Evolutionary conservation across 768 basidiomycete species (phyloP), one percentile per base, ranked within the genome.

Genomic region (Russula dissimulans): DNA sequence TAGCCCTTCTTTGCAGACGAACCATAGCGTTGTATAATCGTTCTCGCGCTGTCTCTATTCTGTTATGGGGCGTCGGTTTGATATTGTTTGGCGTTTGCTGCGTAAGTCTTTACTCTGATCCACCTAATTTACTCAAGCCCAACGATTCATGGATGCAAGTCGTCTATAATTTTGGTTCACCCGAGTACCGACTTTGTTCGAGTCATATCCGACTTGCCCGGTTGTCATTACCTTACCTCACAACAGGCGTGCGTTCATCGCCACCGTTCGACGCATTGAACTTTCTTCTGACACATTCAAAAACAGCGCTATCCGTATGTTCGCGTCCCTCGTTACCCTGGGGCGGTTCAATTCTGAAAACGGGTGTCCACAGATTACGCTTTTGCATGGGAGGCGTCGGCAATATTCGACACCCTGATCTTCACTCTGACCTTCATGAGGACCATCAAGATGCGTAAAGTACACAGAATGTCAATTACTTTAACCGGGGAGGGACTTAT

Each of bases 21-120:
- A 78, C 78, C 53, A 78, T 76, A 58, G 81, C 82, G 5, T 67
- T 84, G 14, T 83, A 81, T 57, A 69, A 72, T 11, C 67, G 76
- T 39, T 76, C 75, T 18, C 61, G 71, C 46, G 70, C 72, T 18
- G 66, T 81, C 39, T 60, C 78, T n/a, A 57, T 64, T 5, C 71
- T 67, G 34, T 67, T 81, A 67, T 17, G 78, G 1, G 66, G 67
- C 6, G 69, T 71, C 32, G 76, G 69, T 3, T 54, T 66, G 0
- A 54, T 72, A 1, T 61, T 82, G 36, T 57, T 66, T 1, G 68
- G 62, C 1, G 55, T 78, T 5, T 61, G 73, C 47, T 70, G 64
- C 42, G 81, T 82, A 63, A 52, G 78, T 60, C 59, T 32, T 54
- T 14, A 17, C n/a, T 22, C 46, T n/a, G 5, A 29, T 10, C n/a